Conservation (phyloP, 768 basidiomycete species). For the Rhodotorula diobovata region DNA sequence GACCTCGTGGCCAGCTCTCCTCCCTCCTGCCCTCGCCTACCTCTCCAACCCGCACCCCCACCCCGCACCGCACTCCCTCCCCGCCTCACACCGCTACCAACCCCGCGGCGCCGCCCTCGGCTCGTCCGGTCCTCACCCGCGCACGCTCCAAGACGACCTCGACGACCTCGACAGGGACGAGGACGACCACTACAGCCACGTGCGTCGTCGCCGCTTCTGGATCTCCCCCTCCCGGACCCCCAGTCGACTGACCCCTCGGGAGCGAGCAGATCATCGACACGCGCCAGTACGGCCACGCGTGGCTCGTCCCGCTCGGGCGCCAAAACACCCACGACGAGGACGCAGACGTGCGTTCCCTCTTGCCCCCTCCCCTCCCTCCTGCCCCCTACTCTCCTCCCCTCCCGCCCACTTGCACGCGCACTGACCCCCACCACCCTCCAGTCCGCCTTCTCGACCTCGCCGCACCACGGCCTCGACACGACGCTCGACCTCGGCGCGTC, state of each 20-base stretch:
- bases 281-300: constrained; percentile 24
- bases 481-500: not conserved
- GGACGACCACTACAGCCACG: constrained; percentile 5
- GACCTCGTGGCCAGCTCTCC: constrained; percentile 1
- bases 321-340: constrained; percentile 34
- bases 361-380: too few relatives aligned
- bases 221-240: not conserved
- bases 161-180: constrained; percentile 27
- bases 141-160: constrained; percentile 27
- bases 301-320: constrained; percentile 33
- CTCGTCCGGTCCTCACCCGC: not conserved
- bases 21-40: constrained; percentile 6
- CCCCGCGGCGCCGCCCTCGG: not conserved
- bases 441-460: constrained; percentile 14
- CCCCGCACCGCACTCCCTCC: not conserved
- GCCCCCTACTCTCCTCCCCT: not conserved
- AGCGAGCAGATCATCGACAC: constrained; percentile 15
- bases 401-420: too few relatives aligned
- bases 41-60: constrained; percentile 4
- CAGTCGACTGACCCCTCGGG: too few relatives aligned
- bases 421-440: too few relatives aligned
- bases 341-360: constrained; percentile 10
- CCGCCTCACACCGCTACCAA: constrained; percentile 5
- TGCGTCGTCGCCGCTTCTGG: not conserved
- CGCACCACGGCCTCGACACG: not conserved